Evolutionary conservation across 768 basidiomycete species (phyloP).

Genomic region (Sporobolomyces phaffii): DNA sequence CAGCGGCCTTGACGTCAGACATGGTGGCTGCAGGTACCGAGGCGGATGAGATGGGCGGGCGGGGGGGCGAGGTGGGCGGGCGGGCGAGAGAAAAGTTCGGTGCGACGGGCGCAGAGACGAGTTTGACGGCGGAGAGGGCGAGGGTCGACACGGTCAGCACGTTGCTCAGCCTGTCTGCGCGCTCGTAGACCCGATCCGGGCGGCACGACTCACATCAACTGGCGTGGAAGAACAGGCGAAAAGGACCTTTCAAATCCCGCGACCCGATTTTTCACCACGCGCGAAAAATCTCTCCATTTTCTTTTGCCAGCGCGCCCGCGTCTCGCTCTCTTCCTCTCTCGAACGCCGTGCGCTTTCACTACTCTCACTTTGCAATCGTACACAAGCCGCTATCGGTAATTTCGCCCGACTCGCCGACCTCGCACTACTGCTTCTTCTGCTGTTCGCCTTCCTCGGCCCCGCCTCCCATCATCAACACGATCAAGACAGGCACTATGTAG

Average conservation of each 20-base stretch:
- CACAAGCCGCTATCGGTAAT: no score
- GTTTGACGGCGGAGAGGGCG: neutral
- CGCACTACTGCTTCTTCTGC: neutral
- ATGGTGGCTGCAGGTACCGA: slow-evolving; percentile 19
- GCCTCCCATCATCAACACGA: slow-evolving; percentile 1
- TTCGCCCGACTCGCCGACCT: no score
- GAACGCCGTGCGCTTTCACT: no score
- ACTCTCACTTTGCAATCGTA: no score
- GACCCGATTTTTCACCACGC: no score
- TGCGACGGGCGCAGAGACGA: neutral
- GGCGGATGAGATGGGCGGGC: neutral
- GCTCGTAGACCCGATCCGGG: neutral
- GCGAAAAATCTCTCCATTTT: neutral
- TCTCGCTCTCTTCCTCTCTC: no score
- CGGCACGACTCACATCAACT: slow-evolving; percentile 1
- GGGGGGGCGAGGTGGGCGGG: neutral
- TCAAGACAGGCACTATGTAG: neutral
- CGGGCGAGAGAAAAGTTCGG: neutral
- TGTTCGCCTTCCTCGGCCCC: neutral
- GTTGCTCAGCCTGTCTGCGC: neutral
- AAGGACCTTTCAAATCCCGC: no score
- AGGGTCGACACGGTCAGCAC: neutral
- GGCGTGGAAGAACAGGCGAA: slow-evolving; percentile 8
- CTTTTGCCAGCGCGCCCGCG: neutral
- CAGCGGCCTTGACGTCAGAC: slow-evolving; percentile 83